phyloP scores from a whole-genome alignment of 2,329 filamentous ascomycete species.

The Coniochaeta ligniaria region DNA sequence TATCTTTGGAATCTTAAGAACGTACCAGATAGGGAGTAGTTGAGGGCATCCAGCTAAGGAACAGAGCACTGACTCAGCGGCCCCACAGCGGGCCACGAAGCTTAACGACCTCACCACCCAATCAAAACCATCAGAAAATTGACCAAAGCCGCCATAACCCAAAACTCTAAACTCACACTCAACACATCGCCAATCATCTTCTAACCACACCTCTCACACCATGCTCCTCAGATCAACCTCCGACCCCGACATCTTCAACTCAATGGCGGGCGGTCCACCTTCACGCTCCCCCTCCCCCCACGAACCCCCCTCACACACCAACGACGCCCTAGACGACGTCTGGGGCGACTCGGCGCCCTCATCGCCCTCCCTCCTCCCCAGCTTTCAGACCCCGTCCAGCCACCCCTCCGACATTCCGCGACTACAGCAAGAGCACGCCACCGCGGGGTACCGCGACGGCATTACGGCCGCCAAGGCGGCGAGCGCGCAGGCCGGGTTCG shows the following conservation, averaged over 20 bases:
- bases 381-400: conserved; percentile 5
- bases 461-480: conserved; percentile 67
- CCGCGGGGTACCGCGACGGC: conserved; percentile 86
- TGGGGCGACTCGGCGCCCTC: conserved; percentile 11
- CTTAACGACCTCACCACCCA: neutral
- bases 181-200: neutral
- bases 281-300: neutral
- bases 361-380: conserved; percentile 5
- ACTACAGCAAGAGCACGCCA: conserved; percentile 69
- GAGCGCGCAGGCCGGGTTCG: conserved; percentile 81
- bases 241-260: neutral
- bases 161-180: neutral
- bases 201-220: neutral
- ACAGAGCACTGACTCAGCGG: neutral
- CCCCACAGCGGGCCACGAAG: neutral
- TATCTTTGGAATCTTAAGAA: too few relatives aligned
- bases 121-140: neutral
- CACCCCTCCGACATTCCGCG: conserved; percentile 62
- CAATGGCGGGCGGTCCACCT: neutral
- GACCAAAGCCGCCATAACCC: too few relatives aligned
- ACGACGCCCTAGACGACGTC: conserved; percentile 14
- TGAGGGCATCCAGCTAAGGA: too few relatives aligned
- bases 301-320: neutral
- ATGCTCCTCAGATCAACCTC: conserved; percentile 1
- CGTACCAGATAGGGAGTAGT: too few relatives aligned